These are phyloP conservation scores for Triticum dicoccoides DNA, from an alignment of 176 grass and related monocot genomes.

Conservation along the genomic window DNA sequence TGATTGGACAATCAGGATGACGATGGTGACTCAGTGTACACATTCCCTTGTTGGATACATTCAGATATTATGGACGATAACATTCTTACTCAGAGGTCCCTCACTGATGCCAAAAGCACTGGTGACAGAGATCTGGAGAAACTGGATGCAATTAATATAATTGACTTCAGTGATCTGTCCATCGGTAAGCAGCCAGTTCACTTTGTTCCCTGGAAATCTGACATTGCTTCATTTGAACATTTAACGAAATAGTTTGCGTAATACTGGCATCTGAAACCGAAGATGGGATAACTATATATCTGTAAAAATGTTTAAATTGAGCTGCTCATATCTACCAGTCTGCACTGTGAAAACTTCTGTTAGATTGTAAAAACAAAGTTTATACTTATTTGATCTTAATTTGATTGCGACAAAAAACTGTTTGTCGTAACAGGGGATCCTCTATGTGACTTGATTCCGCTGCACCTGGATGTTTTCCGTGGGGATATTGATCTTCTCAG, in stretches of 20 bases:
- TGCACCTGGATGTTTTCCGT: constrained; percentile 89
- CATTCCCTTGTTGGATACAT: constrained; percentile 82
- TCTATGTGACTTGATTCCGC: constrained; percentile 83
- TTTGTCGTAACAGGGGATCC: constrained; percentile 70
- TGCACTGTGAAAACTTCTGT: background rate
- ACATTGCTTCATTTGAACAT: background rate
- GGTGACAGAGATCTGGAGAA: constrained; percentile 30
- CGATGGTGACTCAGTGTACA: constrained; percentile 35
- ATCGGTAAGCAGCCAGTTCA: constrained; percentile 53
- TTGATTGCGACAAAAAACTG: background rate
- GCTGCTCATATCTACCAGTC: background rate
- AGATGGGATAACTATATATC: background rate
- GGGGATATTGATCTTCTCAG: constrained; percentile 68
- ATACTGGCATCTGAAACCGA: constrained; percentile 12
- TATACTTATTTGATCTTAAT: background rate
- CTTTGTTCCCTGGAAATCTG: constrained; percentile 3
- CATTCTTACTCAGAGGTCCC: constrained; percentile 61
- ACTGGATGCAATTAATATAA: constrained; percentile 72
- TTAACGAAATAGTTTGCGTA: background rate
- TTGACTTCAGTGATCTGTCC: constrained; percentile 92
- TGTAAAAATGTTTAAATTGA: background rate
- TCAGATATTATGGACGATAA: constrained; percentile 99
- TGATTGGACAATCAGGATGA: constrained; percentile 58
- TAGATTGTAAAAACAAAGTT: background rate
- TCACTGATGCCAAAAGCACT: constrained; percentile 33